These are phyloP conservation scores for Colletotrichum sp. DNA, from an alignment of 2,329 filamentous ascomycete genomes.

Conservation along the genomic window DNA sequence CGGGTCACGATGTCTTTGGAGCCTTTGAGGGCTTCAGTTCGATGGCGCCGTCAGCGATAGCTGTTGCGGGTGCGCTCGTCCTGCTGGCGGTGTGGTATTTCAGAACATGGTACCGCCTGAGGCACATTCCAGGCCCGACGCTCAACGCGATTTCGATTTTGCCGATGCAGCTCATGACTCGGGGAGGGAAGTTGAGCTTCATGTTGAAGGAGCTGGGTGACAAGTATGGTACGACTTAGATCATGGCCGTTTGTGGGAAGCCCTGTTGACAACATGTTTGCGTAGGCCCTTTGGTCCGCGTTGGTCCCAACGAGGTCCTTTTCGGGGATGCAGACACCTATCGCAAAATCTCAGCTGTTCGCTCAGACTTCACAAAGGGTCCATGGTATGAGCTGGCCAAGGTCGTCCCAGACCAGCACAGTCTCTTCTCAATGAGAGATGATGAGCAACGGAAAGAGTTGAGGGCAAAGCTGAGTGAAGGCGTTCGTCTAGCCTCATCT, in stretches of 20 bases:
- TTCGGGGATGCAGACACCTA: conserved; percentile 17
- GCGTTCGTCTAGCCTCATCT: background rate
- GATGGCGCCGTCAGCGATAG: accelerated
- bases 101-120: conserved; percentile 31
- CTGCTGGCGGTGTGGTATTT: background rate
- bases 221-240: background rate
- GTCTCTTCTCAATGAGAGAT: conserved; percentile 21
- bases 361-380: conserved; percentile 16
- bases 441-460: conserved; percentile 18
- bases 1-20: background rate
- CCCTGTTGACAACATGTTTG: conserved; percentile 26
- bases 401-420: conserved; percentile 16
- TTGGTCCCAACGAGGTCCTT: conserved; percentile 25
- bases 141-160: conserved; percentile 32
- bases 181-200: conserved; percentile 2
- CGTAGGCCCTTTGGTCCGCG: conserved; percentile 19
- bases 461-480: conserved; percentile 21
- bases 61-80: background rate
- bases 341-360: conserved; percentile 8
- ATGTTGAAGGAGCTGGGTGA: conserved; percentile 7
- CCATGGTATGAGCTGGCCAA: conserved; percentile 21
- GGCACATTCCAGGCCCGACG: conserved; percentile 35
- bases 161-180: conserved; percentile 27
- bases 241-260: conserved; percentile 1
- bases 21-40: background rate